Evolutionary conservation across 73 alveolate species (phyloP).

Genomic region (Paramecium octaurelia): DNA sequence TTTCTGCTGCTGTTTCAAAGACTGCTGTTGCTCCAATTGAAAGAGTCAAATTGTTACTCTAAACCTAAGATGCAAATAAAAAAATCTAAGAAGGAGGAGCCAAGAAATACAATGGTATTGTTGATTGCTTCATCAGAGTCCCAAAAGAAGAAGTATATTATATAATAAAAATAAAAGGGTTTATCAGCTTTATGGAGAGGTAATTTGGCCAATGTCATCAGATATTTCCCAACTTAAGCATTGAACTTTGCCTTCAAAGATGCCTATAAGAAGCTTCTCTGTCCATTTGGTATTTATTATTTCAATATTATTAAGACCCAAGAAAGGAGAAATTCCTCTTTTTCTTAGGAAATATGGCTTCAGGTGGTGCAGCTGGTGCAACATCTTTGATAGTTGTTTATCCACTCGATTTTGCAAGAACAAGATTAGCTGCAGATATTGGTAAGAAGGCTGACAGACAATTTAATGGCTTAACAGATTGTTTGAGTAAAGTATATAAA

Average conservation of each 20-base stretch:
- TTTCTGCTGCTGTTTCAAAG: conserved; percentile 72
- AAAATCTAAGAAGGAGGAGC: conserved; percentile 49
- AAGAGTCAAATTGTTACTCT: conserved; percentile 76
- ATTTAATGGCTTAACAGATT: conserved; percentile 69
- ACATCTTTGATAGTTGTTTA: conserved; percentile 69
- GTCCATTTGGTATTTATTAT: neutral
- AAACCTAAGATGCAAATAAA: conserved; percentile 65
- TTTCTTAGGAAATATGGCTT: conserved; percentile 62
- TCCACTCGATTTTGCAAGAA: conserved; percentile 80
- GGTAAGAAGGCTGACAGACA: conserved; percentile 69
- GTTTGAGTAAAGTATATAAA: conserved; percentile 58
- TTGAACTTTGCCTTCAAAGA: conserved; percentile 80
- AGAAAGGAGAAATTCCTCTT: neutral
- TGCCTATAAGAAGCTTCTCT: neutral
- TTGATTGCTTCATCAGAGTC: conserved; percentile 72
- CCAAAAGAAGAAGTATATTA: conserved; percentile 63
- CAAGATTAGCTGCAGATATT: conserved; percentile 79
- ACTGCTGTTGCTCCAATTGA: conserved; percentile 82
- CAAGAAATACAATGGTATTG: conserved; percentile 67
- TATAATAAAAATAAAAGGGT: conserved; percentile 42
- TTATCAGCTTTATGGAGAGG: conserved; percentile 78
- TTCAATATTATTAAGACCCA: neutral
- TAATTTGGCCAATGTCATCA: conserved; percentile 70
- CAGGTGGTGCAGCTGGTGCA: conserved; percentile 88
- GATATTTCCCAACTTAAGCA: conserved; percentile 83